Percentiles rank a stretch among this genome's conserved stretches.
Evolutionary conservation across 2,329 filamentous ascomycete genomes (phyloP).

Genomic region (Venturia carpophila): DNA sequence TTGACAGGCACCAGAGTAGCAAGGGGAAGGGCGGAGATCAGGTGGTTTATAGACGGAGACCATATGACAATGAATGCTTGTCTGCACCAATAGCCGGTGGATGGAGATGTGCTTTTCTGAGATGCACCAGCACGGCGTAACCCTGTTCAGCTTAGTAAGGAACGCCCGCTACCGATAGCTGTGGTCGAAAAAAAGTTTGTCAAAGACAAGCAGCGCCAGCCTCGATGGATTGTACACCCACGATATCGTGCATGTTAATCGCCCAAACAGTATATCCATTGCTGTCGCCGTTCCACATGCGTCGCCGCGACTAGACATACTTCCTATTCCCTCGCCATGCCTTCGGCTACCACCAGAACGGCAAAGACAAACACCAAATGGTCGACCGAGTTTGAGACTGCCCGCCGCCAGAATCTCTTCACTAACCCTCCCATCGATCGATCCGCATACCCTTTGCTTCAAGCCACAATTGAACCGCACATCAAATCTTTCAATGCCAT

Average conservation of each 20-base stretch:
- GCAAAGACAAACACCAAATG: constrained; percentile 40
- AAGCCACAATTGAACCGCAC: constrained; percentile 81
- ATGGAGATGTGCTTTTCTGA: constrained; percentile 2
- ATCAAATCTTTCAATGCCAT: constrained; percentile 93
- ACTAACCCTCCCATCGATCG: constrained; percentile 78
- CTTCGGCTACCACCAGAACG: constrained; percentile 15
- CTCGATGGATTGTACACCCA: neutral
- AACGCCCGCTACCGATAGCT: no score
- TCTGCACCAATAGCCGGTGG: neutral
- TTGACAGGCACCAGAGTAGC: neutral
- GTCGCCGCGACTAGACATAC: constrained; percentile 4
- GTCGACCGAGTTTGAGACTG: constrained; percentile 78
- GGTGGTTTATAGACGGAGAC: neutral
- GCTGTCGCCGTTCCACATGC: constrained; percentile 3
- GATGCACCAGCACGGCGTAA: neutral
- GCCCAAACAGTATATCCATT: neutral
- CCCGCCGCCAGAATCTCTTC: constrained; percentile 83
- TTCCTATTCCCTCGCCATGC: constrained; percentile 6
- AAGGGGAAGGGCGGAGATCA: neutral
- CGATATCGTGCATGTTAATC: neutral
- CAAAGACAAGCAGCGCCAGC: neutral
- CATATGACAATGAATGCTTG: constrained; percentile 18
- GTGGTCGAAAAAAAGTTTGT: neutral
- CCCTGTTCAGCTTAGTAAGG: neutral
- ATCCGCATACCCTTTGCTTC: constrained; percentile 79